Evolutionary conservation across 345 rosid genomes (phyloP), one percentile per base, ranked within the genome.

Genomic region (Physaria fendleri): DNA sequence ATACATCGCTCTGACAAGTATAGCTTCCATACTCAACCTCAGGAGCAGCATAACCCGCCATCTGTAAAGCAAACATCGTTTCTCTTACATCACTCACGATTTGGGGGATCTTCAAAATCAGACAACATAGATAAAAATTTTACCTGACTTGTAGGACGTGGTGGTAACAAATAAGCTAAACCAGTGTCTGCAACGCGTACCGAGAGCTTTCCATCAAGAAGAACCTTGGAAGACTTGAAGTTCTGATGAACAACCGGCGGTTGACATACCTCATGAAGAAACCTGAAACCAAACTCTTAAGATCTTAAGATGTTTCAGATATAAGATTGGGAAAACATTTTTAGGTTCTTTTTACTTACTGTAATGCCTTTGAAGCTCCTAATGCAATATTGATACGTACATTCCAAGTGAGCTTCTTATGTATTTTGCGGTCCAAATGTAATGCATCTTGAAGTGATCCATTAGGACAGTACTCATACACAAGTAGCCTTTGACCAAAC

Each of bases 1-100:
- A 89, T 27, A 93, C 81, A 62, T 93, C 99, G 49, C 97, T 93
- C 57, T 85, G 89, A 78, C 85, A 83, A 46, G 94, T 80, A 45
- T 83, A 87, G 54, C 73, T 78, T 75, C 99, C 94, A 3, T 71
- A 82, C 65, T 87, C 95, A 3, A 77, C 71, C 69, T 93, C 97
- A 4, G 90, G 89, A 46, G 97, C 91, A 1, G 70, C 78, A 64
- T 85, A 87, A 45, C 95, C 90, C 8, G 80, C 67, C 71, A 78
- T 57, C 95, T 84, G 74, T 55, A 47, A 13, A 54, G 4, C 46
- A 62, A 61, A 21, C 38, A 40, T 57, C 16, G 58, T 24, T 23
- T 25, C 47, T 9, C 7, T 51, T 50, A 8, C 20, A 44, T 3
- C 29, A 50, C 40, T 40, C 21, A 37, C 27, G 40, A 34, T 17